Base-by-base conservation (phyloP, 164 flowering plant genomes). In the Paratinospora sagittata region DNA sequence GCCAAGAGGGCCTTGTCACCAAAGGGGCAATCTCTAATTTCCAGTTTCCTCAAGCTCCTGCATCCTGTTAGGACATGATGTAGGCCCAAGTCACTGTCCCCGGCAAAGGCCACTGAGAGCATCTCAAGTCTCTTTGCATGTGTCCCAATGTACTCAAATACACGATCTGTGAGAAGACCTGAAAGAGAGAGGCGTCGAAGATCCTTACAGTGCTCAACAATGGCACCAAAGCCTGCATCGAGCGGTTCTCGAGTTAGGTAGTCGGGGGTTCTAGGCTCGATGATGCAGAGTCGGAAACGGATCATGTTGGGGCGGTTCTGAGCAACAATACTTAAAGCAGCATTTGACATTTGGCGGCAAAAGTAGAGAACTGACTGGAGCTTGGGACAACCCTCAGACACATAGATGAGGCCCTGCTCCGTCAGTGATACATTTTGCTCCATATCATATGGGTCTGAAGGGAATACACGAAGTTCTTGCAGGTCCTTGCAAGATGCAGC, bases 61-160 rank as follows among this genome's bases (percentile, higher is more conserved):
- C 97, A 92, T 68, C 97, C 97, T 19, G 96, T 89, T 33, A 92
- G 74, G 63, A 92, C 81, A 34, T 90, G 84, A 74, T 92, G 93
- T 62, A 92, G 89, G 27, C 94, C 97, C 76, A 83, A 58, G 66
- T 92, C 96, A 67, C 88, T 86, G 13, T 92, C 90, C 62, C 97
- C 97, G n/a, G 97, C 97, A 79, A 92, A 92, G 13, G 97, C 97
- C 69, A 92, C 75, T 19, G 97, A 92, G 2, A 92, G 86, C 97
- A 92, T 92, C 82, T 89, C 90, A 23, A 92, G 79, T 73, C 82
- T 85, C 71, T 87, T 88, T 4, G 85, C 97, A 77, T 89, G 83
- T 8, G 80, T 79, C 57, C 97, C 97, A 71, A 90, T 90, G 75
- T 80, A 82, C 74, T 89, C 85, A 66, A 92, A 92, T 2, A 86